These are phyloP conservation scores for Alliaria petiolata DNA, from an alignment of 345 rosid genomes.

Conservation along the genomic window DNA sequence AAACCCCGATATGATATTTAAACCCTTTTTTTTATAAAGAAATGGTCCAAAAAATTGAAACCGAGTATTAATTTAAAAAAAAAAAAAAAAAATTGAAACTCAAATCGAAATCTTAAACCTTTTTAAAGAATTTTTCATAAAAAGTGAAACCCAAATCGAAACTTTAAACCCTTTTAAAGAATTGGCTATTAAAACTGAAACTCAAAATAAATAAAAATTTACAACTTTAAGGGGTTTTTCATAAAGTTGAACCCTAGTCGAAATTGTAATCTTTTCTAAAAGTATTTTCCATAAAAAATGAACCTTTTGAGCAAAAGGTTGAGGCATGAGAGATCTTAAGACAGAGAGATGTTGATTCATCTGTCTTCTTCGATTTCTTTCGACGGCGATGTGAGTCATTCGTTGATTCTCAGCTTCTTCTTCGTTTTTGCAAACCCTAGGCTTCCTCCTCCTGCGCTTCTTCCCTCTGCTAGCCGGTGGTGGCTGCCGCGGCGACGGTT, in stretches of 20 bases:
- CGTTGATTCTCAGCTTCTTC: slow-evolving; percentile 86
- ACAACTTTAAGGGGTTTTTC: too few relatives aligned
- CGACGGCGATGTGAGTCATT: slow-evolving; percentile 93
- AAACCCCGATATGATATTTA: neutral
- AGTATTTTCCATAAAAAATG: neutral
- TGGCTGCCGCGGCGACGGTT: slow-evolving; percentile 9
- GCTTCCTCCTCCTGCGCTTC: slow-evolving; percentile 69
- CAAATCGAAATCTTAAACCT: neutral
- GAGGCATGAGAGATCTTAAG: slow-evolving; percentile 85
- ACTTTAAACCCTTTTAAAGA: neutral
- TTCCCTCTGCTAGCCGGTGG: slow-evolving; percentile 43
- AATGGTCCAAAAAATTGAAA: neutral
- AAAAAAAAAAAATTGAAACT: neutral
- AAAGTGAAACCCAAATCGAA: neutral
- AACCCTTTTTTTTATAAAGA: neutral
- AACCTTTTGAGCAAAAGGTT: slow-evolving; percentile 79
- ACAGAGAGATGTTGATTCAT: slow-evolving; percentile 84
- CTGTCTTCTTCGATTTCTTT: slow-evolving; percentile 83
- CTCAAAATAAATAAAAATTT: too few relatives aligned
- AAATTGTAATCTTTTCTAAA: neutral
- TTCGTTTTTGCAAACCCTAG: slow-evolving; percentile 73
- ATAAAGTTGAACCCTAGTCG: slow-evolving; percentile 1
- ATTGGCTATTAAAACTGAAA: neutral
- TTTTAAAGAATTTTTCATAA: neutral
- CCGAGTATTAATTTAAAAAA: too few relatives aligned